Evolutionary conservation across 768 basidiomycete species (phyloP).

Genomic region (Kwoniella europaea): DNA sequence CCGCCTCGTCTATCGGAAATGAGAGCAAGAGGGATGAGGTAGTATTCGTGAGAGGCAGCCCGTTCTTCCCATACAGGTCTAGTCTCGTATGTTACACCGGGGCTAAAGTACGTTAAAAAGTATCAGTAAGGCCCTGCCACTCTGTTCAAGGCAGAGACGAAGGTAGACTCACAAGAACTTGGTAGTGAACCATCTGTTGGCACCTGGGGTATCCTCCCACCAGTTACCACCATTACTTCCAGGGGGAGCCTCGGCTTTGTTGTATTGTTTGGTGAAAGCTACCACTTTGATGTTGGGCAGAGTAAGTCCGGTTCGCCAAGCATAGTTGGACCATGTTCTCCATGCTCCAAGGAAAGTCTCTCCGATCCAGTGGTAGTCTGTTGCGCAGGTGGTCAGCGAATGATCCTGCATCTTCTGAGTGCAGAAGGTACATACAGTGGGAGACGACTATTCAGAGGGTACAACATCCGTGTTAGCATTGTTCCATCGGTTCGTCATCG

Average conservation of each 20-base stretch:
- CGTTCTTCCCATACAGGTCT: constrained; percentile 32
- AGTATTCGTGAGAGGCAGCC: constrained; percentile 25
- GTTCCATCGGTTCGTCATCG: not conserved
- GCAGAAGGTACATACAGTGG: constrained; percentile 29
- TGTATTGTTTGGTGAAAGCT: constrained; percentile 28
- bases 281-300: constrained; percentile 31
- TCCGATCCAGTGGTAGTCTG: constrained; percentile 49
- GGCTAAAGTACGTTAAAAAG: constrained; percentile 22
- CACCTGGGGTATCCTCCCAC: constrained; percentile 38
- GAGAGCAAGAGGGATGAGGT: constrained; percentile 28
- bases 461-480: too few species aligned
- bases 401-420: not conserved
- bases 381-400: not conserved
- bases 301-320: constrained; percentile 17
- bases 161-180: constrained; percentile 45
- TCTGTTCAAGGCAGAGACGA: not conserved
- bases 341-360: constrained; percentile 46
- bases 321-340: constrained; percentile 36
- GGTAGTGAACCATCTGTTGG: constrained; percentile 40
- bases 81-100: constrained; percentile 33
- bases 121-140: too few species aligned
- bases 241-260: constrained; percentile 14
- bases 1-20: constrained; percentile 40
- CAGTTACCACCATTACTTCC: constrained; percentile 6
- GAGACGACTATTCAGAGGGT: constrained; percentile 23